phyloP scores from a whole-genome alignment of 2,329 filamentous ascomycete species.

The Colletotrichum simmondsii region DNA sequence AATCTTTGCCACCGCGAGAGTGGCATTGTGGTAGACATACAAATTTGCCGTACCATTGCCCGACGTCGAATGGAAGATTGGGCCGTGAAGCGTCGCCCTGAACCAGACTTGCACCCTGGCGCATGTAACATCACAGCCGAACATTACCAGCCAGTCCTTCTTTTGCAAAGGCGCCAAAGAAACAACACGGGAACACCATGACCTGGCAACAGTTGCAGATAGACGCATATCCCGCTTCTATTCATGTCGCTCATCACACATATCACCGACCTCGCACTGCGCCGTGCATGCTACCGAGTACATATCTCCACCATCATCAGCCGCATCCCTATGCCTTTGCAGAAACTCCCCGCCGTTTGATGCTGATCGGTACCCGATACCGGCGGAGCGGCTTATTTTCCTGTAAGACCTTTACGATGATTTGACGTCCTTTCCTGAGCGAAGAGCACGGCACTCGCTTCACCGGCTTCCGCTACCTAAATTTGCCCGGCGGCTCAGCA shows the following conservation, averaged over 20 bases:
- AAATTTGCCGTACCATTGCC: background rate
- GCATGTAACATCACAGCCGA: slow-evolving; percentile 10
- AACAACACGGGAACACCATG: background rate
- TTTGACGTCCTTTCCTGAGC: background rate
- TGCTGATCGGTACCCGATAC: background rate
- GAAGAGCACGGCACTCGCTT: background rate
- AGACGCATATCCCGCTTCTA: slow-evolving; percentile 2
- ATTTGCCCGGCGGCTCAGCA: background rate
- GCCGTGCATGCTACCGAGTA: background rate
- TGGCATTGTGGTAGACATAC: background rate
- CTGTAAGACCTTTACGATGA: background rate
- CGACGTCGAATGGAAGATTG: slow-evolving; percentile 7
- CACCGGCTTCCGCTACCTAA: background rate
- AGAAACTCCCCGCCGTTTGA: background rate
- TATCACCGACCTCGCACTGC: background rate
- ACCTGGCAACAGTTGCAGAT: slow-evolving; percentile 1
- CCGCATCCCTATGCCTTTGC: background rate
- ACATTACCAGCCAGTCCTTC: background rate
- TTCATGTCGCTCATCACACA: slow-evolving; percentile 1
- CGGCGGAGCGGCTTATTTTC: background rate
- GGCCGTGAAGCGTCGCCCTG: slow-evolving; percentile 18
- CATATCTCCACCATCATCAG: background rate
- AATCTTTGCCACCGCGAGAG: background rate
- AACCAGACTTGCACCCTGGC: slow-evolving; percentile 19
- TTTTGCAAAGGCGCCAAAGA: background rate